phyloP scores from a whole-genome alignment of 2,329 filamentous ascomycete genomes.

The Ascochyta rabiei region DNA sequence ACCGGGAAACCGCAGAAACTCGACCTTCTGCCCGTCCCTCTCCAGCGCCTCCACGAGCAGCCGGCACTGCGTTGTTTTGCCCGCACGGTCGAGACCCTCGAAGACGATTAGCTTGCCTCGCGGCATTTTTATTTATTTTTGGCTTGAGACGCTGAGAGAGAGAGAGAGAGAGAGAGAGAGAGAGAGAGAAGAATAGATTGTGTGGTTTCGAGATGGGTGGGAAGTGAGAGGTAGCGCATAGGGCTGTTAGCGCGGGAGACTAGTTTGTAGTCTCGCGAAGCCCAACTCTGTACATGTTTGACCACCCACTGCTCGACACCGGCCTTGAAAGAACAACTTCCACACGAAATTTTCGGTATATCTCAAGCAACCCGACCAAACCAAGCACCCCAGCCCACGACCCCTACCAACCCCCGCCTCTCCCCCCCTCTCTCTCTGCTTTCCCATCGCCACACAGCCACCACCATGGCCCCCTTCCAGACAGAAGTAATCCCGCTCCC shows the following conservation, averaged over 20 bases:
- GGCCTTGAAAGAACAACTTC: too few relatives aligned
- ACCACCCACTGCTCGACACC: too few relatives aligned
- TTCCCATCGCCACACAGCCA: not conserved
- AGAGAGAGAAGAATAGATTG: not conserved
- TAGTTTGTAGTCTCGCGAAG: too few relatives aligned
- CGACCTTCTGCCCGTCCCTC: slow-evolving; percentile 58
- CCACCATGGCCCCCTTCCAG: slow-evolving; percentile 17
- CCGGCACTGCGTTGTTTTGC: slow-evolving; percentile 89
- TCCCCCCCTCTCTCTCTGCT: not conserved
- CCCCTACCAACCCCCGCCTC: not conserved
- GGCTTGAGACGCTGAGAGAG: too few relatives aligned
- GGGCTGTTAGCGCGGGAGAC: slow-evolving; percentile 6
- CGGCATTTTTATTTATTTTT: too few relatives aligned
- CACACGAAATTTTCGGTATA: too few relatives aligned
- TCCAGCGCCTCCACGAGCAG: slow-evolving; percentile 64
- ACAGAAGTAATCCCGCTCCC: slow-evolving; percentile 17
- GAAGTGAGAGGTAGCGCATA: not conserved
- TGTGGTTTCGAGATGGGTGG: not conserved
- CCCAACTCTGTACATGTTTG: too few relatives aligned
- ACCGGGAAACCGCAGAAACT: slow-evolving; percentile 72
- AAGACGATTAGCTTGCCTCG: slow-evolving; percentile 81
- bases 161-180: too few relatives aligned
- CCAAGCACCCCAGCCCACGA: too few relatives aligned
- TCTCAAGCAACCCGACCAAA: too few relatives aligned
- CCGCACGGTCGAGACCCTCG: slow-evolving; percentile 87